Percentiles rank a stretch among this genome's conserved stretches.
Evolutionary conservation across 2,329 filamentous ascomycete genomes (phyloP).

Genomic region (Cladosporium cucumerinum): DNA sequence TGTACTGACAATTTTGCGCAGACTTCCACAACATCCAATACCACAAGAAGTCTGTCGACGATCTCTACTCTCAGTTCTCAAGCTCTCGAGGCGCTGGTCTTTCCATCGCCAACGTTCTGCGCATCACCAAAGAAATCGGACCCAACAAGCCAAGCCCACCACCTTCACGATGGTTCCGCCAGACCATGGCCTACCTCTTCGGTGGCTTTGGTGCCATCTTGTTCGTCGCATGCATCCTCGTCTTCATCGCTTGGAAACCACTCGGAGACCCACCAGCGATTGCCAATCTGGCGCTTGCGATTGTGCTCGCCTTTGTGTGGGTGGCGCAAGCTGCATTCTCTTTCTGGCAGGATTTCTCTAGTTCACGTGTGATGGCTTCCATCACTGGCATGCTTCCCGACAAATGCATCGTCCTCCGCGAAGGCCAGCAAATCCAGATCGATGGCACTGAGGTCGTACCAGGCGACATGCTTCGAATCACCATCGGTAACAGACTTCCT

Average conservation of each 20-base stretch:
- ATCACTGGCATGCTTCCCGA: conserved; percentile 80
- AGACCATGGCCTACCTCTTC: conserved; percentile 68
- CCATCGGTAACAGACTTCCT: conserved; percentile 69
- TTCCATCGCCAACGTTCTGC: conserved; percentile 55
- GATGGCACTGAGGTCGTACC: conserved; percentile 59
- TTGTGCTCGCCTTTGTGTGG: conserved; percentile 71
- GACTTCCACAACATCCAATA: conserved; percentile 56
- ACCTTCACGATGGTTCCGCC: conserved; percentile 57
- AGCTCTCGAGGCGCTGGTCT: conserved; percentile 58
- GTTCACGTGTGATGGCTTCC: conserved; percentile 71
- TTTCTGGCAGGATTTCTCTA: conserved; percentile 71
- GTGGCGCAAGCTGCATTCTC: conserved; percentile 49
- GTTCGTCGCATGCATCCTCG: conserved; percentile 64
- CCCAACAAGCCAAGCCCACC: conserved; percentile 65
- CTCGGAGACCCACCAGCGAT: conserved; percentile 67
- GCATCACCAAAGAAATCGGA: conserved; percentile 59
- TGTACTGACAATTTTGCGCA: conserved; percentile 15
- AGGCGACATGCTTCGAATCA: conserved; percentile 66
- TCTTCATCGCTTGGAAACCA: conserved; percentile 74
- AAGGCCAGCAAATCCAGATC: conserved; percentile 46
- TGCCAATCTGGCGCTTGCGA: conserved; percentile 70
- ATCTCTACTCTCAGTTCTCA: conserved; percentile 58
- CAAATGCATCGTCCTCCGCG: conserved; percentile 62
- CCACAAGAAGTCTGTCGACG: conserved; percentile 59
- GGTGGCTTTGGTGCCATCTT: conserved; percentile 73